Base-by-base conservation (phyloP, 148 eudicot genomes). In the Rhododendron griersonianum region DNA sequence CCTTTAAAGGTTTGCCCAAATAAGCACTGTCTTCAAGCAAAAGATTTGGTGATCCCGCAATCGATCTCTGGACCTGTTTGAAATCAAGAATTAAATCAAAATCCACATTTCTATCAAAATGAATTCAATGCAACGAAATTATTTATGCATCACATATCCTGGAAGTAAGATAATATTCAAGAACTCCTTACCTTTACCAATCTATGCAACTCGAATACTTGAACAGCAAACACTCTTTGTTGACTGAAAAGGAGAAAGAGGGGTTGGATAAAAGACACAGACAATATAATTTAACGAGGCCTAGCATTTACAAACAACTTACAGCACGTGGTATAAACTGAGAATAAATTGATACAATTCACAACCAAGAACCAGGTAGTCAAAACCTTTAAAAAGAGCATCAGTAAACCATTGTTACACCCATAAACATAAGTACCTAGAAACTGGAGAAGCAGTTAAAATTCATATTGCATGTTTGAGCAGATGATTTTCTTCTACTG, bases 161-260 rank as follows among this genome's bases (percentile, higher is more conserved):
- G 53, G 21, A 11, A 50, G 71, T n/a, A 2, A n/a, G 77, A 23
- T 39, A 80, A 69, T 74, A 78, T 48, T 18, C 23, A 67, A 83
- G 84, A 81, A 16, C 44, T 25, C 48, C 83, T 76, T 81, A 97
- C 99, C 99, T 97, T 93, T 67, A 97, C 87, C 89, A 97, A 82
- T 90, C 99, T 88, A 89, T 97, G 99, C 93, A 96, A 85, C 95
- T 96, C 99, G 69, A 96, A 96, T 65, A 96, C 90, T 95, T 96
- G 99, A 90, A 95, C 91, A 80, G 98, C 95, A 90, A 96, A 93
- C 80, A 90, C 92, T 90, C 98, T 90, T 87, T 96, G 99, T 84
- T 96, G 99, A 84, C 99, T 96, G 97, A 75, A 91, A 91, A 85
- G 88, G 59, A 57, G 79, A 74, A 86, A 84, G 78, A 86, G 30